Evolutionary conservation across 2,329 filamentous ascomycete genomes (phyloP).

Genomic region (Cladosporium austrohemisphaericum): DNA sequence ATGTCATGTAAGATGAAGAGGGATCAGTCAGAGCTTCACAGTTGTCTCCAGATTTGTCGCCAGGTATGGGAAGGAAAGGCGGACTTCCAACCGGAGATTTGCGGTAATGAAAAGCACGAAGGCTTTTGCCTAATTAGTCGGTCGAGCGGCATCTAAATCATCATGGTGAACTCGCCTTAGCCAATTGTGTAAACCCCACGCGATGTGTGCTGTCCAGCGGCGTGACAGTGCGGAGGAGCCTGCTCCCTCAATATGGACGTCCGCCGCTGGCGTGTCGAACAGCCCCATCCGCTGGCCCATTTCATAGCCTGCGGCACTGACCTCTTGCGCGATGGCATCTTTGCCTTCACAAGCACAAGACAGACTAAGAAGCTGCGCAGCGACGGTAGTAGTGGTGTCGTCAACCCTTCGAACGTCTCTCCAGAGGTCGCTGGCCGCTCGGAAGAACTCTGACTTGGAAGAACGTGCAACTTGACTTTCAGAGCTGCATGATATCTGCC

Average conservation of each 20-base stretch:
- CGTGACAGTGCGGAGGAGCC: neutral
- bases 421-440: neutral
- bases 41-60: neutral
- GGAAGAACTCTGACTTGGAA: neutral
- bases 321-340: neutral
- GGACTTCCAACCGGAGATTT: neutral
- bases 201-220: neutral
- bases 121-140: neutral
- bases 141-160: too few relatives aligned
- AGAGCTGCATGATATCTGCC: neutral
- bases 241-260: too few relatives aligned
- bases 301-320: neutral
- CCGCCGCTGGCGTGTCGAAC: too few relatives aligned
- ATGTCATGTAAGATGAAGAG: too few relatives aligned
- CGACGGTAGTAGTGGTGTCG: neutral
- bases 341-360: neutral
- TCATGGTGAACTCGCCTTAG: neutral
- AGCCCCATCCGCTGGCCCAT: neutral
- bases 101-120: neutral
- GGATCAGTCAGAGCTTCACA: neutral
- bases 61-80: neutral
- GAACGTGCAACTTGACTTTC: neutral
- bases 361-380: neutral
- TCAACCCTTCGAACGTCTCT: neutral
- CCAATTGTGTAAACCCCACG: neutral